These are phyloP conservation scores for Vitis cinerea DNA, from an alignment of 164 flowering plant species.

Conservation along the genomic window DNA sequence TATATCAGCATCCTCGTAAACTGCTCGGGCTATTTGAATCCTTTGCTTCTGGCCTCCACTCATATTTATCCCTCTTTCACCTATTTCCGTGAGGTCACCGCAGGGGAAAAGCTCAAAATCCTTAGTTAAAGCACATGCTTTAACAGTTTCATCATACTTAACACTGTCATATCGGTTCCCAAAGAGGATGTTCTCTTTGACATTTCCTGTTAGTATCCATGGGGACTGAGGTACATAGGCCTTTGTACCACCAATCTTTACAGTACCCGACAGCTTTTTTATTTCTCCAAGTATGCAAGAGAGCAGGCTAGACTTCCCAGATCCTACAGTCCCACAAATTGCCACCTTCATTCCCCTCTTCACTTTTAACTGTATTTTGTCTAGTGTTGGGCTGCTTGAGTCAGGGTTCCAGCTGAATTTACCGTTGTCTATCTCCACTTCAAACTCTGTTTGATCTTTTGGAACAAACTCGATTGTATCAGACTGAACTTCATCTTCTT, in stretches of 20 bases:
- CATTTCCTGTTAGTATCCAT: conserved; percentile 86
- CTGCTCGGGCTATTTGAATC: conserved; percentile 95
- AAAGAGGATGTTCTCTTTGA: conserved; percentile 81
- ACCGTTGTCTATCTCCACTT: conserved; percentile 57
- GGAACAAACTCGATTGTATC: conserved; percentile 58
- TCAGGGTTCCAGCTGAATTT: conserved; percentile 73
- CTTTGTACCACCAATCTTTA: conserved; percentile 76
- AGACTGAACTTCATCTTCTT: conserved; percentile 69
- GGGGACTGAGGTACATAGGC: conserved; percentile 98
- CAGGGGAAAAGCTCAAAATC: conserved; percentile 82
- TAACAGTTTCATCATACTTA: conserved; percentile 61
- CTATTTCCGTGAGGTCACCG: conserved; percentile 91
- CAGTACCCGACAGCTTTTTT: conserved; percentile 62
- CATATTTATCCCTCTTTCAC: conserved; percentile 97
- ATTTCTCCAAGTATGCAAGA: conserved; percentile 88
- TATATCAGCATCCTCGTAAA: conserved; percentile 92
- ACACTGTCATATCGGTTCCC: conserved; percentile 56
- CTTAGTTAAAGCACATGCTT: conserved; percentile 84
- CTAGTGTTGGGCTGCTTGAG: conserved; percentile 55
- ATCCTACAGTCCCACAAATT: conserved; percentile 90
- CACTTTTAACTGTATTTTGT: conserved; percentile 54
- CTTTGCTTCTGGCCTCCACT: conserved; percentile 99
- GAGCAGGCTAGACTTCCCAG: conserved; percentile 90
- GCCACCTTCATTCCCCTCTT: conserved; percentile 93
- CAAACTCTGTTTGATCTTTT: conserved; percentile 44